phyloP scores from a whole-genome alignment of 306 rosid species.

The Medicago truncatula region DNA sequence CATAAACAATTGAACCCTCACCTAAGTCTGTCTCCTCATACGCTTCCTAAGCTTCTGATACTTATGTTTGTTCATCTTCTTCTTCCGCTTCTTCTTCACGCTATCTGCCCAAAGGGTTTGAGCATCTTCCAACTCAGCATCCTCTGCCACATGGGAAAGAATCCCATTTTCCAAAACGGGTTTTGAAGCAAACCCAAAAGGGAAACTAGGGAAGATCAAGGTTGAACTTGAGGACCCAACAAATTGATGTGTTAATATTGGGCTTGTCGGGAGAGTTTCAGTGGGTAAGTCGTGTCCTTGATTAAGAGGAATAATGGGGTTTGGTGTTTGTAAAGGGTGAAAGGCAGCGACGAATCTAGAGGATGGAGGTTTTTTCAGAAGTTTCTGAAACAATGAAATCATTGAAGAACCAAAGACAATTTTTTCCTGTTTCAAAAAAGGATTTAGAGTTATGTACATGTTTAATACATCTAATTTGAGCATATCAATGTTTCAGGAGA shows the following conservation, averaged over 20 bases:
- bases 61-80: constrained; percentile 86
- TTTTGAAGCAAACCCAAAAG: constrained; percentile 58
- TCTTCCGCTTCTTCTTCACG: constrained; percentile 87
- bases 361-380: constrained; percentile 52
- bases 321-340: constrained; percentile 28
- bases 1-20: constrained; percentile 36
- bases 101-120: constrained; percentile 77
- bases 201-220: constrained; percentile 59
- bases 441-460: not conserved
- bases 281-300: constrained; percentile 22
- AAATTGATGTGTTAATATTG: constrained; percentile 15
- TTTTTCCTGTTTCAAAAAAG: constrained; percentile 13
- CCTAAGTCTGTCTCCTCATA: constrained; percentile 66
- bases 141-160: constrained; percentile 43
- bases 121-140: constrained; percentile 48
- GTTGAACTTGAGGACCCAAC: constrained; percentile 31
- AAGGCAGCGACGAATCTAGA: constrained; percentile 46
- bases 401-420: constrained; percentile 42
- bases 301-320: constrained; percentile 26
- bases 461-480: not conserved
- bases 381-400: constrained; percentile 70
- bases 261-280: not conserved
- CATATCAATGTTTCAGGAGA: not conserved
- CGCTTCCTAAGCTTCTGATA: constrained; percentile 78
- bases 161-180: constrained; percentile 45